phyloP scores from a whole-genome alignment of 148 eudicot species.

The Chenopodium berlandieri region DNA sequence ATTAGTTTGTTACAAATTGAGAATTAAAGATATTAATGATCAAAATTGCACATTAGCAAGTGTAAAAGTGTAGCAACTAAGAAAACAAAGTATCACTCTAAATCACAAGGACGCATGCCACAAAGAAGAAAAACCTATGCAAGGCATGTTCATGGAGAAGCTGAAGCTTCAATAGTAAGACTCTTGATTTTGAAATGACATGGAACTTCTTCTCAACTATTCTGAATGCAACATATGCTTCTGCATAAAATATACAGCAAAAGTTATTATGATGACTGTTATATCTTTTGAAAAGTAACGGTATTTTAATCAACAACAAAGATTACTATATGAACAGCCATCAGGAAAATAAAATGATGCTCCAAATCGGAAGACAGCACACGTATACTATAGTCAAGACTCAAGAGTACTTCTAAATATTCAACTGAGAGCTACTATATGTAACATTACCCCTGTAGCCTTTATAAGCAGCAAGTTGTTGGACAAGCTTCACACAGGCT shows the following conservation, averaged over 20 bases:
- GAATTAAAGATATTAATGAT: no score
- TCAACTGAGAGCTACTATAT: constrained; percentile 12
- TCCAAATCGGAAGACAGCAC: constrained; percentile 2
- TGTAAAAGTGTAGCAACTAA: no score
- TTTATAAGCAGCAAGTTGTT: constrained; percentile 76
- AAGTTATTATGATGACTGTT: not conserved
- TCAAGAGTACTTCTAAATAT: not conserved
- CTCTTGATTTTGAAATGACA: constrained; percentile 76
- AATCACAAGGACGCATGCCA: not conserved
- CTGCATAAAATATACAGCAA: constrained; percentile 37
- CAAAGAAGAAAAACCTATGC: constrained; percentile 55
- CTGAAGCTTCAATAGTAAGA: constrained; percentile 74
- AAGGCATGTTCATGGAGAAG: constrained; percentile 89
- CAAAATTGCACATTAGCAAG: no score
- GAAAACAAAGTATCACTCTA: not conserved
- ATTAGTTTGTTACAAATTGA: no score
- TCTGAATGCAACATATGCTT: constrained; percentile 71
- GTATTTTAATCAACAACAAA: not conserved
- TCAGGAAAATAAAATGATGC: not conserved
- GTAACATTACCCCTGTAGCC: constrained; percentile 74
- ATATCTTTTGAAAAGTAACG: not conserved
- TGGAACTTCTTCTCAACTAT: constrained; percentile 78
- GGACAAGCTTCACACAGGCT: constrained; percentile 91
- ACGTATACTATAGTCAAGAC: not conserved
- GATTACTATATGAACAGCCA: not conserved